phyloP scores from a whole-genome alignment of 106 monocot genomes.

The Chionographis japonica region DNA sequence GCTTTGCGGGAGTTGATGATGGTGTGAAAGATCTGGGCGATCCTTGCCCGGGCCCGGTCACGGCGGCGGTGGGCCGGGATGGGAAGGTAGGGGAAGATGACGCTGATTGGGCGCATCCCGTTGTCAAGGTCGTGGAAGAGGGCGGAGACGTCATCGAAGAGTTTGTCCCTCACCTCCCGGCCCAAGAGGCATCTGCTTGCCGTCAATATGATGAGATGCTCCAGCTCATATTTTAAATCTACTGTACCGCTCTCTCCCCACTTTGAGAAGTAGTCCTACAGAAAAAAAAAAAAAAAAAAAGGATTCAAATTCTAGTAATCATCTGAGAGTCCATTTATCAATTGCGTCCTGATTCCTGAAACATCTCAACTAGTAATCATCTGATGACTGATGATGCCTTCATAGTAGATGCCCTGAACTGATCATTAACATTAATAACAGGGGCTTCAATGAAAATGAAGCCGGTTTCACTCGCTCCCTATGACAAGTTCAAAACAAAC shows the following conservation, averaged over 20 bases:
- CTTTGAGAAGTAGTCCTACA: slow-evolving; percentile 49
- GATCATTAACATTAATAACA: no score
- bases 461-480: no score
- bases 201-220: slow-evolving; percentile 54
- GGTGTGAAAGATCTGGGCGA: slow-evolving; percentile 48
- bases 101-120: slow-evolving; percentile 55
- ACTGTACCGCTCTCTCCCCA: slow-evolving; percentile 51
- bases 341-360: no score
- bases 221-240: slow-evolving; percentile 46
- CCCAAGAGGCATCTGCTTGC: slow-evolving; percentile 53
- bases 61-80: slow-evolving; percentile 59
- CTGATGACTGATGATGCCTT: no score
- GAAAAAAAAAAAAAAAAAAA: background rate
- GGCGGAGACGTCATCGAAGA: slow-evolving; percentile 55
- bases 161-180: slow-evolving; percentile 53
- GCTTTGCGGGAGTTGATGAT: slow-evolving; percentile 50
- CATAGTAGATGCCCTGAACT: no score
- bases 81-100: slow-evolving; percentile 44
- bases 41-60: slow-evolving; percentile 35
- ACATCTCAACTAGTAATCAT: no score
- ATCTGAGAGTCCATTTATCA: no score
- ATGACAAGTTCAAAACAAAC: no score
- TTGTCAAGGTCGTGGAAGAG: slow-evolving; percentile 62
- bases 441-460: no score
- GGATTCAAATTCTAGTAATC: no score